phyloP scores from a whole-genome alignment of 805 yeast genomes.

The Starmerella cellae region DNA sequence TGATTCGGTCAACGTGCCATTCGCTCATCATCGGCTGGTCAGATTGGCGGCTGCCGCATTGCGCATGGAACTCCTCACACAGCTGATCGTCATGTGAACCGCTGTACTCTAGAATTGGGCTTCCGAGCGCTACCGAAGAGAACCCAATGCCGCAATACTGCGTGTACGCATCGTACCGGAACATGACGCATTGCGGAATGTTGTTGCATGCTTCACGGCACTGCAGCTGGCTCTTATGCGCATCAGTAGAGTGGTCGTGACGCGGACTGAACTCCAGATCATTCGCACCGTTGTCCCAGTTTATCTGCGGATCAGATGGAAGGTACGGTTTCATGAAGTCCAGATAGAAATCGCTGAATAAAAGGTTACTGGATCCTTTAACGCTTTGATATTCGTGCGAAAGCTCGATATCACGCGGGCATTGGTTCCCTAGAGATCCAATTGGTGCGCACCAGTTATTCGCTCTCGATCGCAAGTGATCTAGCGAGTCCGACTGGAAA shows the following conservation, averaged over 20 bases:
- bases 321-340: slow-evolving; percentile 22
- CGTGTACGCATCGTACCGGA: slow-evolving; percentile 20
- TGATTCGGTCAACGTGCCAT: slow-evolving; percentile 23
- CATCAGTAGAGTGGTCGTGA: slow-evolving; percentile 4
- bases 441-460: slow-evolving; percentile 24
- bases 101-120: slow-evolving; percentile 19
- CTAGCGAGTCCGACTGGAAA: slow-evolving; percentile 23
- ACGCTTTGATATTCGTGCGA: slow-evolving; percentile 20
- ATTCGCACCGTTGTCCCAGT: slow-evolving; percentile 25
- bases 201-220: slow-evolving; percentile 21
- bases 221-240: slow-evolving; percentile 18
- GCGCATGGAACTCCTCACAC: slow-evolving; percentile 11
- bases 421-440: slow-evolving; percentile 19
- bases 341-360: slow-evolving; percentile 22
- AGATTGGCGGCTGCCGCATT: slow-evolving; percentile 11
- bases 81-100: slow-evolving; percentile 6
- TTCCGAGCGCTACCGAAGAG: slow-evolving; percentile 22
- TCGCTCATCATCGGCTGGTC: slow-evolving; percentile 20
- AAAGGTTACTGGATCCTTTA: slow-evolving; percentile 11
- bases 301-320: slow-evolving; percentile 13
- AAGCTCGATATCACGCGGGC: slow-evolving; percentile 18
- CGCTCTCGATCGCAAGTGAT: slow-evolving; percentile 13
- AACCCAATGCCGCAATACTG: slow-evolving; percentile 24
- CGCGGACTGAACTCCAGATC: slow-evolving; percentile 15
- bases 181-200: slow-evolving; percentile 21